Percentiles rank a stretch among this genome's conserved stretches.
phyloP scores from a whole-genome alignment of 75 land plant species.

The Pinus tabuliformis region DNA sequence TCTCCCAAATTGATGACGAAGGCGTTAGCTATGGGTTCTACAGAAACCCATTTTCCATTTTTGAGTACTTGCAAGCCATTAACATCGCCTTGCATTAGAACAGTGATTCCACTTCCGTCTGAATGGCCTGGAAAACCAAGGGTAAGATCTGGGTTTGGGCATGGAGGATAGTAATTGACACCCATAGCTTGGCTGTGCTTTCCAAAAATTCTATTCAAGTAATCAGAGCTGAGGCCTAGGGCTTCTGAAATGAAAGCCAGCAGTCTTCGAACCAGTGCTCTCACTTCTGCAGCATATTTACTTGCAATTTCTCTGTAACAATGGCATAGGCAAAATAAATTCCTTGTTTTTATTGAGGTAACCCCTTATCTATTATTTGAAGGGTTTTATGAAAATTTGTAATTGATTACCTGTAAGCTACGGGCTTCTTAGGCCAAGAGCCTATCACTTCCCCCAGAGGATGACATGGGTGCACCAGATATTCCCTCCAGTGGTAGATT shows the following conservation, averaged over 20 bases:
- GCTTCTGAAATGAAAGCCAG: slow-evolving; percentile 51
- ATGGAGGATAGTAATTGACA: slow-evolving; percentile 34
- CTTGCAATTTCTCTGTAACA: no score
- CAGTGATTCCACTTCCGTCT: slow-evolving; percentile 30
- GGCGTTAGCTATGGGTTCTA: slow-evolving; percentile 27
- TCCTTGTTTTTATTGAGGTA: no score
- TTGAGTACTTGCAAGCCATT: slow-evolving; percentile 35
- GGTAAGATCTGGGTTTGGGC: slow-evolving; percentile 27
- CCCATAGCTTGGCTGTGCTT: slow-evolving; percentile 28
- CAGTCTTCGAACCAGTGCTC: slow-evolving; percentile 23
- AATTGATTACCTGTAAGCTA: slow-evolving; percentile 24
- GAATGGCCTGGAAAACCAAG: slow-evolving; percentile 28
- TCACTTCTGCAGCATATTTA: no score
- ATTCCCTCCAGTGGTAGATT: slow-evolving; percentile 40
- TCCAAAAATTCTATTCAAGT: slow-evolving; percentile 33
- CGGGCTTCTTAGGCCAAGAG: slow-evolving; percentile 40
- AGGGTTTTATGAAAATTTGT: no score
- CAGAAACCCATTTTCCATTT: slow-evolving; percentile 32
- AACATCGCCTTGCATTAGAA: slow-evolving; percentile 29
- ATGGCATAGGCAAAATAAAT: no score
- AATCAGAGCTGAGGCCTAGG: slow-evolving; percentile 35
- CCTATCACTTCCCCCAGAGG: slow-evolving; percentile 39
- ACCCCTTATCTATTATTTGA: no score
- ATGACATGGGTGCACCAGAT: slow-evolving; percentile 35
- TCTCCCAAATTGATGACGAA: slow-evolving; percentile 43